Base-by-base conservation (phyloP, 192 early-diverging fungal genomes). In the Coemansia sp. region DNA sequence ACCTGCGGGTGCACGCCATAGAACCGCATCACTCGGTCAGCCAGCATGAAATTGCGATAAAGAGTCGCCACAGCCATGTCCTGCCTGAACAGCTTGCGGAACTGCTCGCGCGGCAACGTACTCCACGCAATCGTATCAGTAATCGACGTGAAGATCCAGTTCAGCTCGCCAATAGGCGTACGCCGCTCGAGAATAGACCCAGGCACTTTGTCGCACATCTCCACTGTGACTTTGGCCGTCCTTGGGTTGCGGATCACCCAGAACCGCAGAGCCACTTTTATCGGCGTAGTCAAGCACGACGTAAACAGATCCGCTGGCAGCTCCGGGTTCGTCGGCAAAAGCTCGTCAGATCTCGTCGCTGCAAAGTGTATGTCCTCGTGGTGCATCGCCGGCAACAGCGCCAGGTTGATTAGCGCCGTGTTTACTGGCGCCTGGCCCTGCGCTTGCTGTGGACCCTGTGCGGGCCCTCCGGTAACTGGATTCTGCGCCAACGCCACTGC, bases 41-140 rank as follows among this genome's bases (percentile, higher is more conserved):
- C 96, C 40, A 99, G 85, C 51, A 99, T 83, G 80, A 92, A 99
- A 78, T 99, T 99, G 74, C 97, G 84, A 74, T 94, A 99, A 46
- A 99, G 78, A 5, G 94, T 90, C 4, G 97, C 94, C 1, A 97
- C 95, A 77, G 94, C 91, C 41, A 98, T 76, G 79, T 99, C 97
- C 70, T 97, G 94, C 40, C 93, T 80, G 77, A 98, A 99, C 29
- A 99, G 84, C 51, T 87, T 88, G 71, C 93, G 91, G 83, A 99
- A 99, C 51, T 92, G 67, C 46, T 97, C 95, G 31, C 89, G 89
- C 2, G 93, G 89, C 19, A 99, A 76, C 36, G 92, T 91, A 74
- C 87, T 94, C 97, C 97, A 99, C 7, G 97, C 97, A 64, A 99
- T 99, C 6, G 96, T 98, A 76, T 99, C 97, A 0, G 95, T 99